phyloP scores from a whole-genome alignment of 768 basidiomycete species.

The Calocybe cyanea region DNA sequence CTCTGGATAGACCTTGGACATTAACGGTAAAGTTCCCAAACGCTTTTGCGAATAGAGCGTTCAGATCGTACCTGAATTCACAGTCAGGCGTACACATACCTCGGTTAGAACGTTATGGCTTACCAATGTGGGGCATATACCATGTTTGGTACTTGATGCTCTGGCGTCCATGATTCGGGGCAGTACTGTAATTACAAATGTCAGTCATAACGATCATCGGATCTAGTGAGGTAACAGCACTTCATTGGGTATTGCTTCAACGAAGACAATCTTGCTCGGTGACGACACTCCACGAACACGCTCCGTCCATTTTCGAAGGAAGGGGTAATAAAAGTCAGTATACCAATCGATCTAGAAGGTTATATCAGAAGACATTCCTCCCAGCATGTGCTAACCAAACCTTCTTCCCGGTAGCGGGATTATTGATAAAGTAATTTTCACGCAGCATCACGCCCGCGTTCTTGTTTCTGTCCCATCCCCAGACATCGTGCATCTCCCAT shows the following conservation, averaged over 20 bases:
- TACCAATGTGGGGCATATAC: conserved; percentile 39
- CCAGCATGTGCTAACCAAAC: conserved; percentile 26
- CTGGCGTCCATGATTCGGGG: conserved; percentile 69
- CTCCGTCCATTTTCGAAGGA: conserved; percentile 64
- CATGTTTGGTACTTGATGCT: conserved; percentile 45
- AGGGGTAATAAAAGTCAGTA: conserved; percentile 78
- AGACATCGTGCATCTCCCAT: conserved; percentile 92
- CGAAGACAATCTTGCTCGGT: conserved; percentile 61
- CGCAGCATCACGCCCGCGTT: conserved; percentile 70
- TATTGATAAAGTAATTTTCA: conserved; percentile 78
- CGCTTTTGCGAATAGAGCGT: conserved; percentile 79
- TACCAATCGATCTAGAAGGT: conserved; percentile 75
- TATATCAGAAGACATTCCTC: not conserved
- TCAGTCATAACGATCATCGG: not conserved
- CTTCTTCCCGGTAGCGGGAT: conserved; percentile 62
- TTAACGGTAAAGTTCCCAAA: conserved; percentile 88
- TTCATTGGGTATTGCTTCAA: conserved; percentile 93
- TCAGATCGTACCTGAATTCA: conserved; percentile 79
- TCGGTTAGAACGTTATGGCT: not conserved
- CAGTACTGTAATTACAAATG: conserved; percentile 56
- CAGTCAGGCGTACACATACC: too few species aligned
- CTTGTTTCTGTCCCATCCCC: conserved; percentile 77
- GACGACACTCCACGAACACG: conserved; percentile 47
- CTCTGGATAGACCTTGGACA: conserved; percentile 88
- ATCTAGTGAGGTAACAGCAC: conserved; percentile 29